phyloP scores from a whole-genome alignment of 2,329 filamentous ascomycete species.

The Botryotinia calthae region DNA sequence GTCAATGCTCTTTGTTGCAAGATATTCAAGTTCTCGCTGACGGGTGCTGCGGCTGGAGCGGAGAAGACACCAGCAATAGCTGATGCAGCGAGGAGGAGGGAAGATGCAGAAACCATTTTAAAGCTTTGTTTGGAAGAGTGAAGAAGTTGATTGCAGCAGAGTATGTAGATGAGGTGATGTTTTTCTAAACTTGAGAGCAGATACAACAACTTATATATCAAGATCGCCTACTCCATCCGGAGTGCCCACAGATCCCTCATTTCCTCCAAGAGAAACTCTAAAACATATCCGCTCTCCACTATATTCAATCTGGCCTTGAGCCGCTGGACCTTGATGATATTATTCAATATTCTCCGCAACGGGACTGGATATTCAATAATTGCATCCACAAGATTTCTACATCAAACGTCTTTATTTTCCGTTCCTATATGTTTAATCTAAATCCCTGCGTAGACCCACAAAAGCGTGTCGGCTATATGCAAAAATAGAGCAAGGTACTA shows the following conservation, averaged over 20 bases:
- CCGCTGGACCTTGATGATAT: neutral
- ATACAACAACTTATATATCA: neutral
- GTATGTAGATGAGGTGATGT: neutral
- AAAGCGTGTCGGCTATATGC: neutral
- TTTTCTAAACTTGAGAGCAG: neutral
- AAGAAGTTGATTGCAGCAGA: neutral
- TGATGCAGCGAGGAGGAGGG: conserved; percentile 17
- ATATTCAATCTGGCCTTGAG: neutral
- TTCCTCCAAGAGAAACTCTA: neutral
- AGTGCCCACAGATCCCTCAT: neutral
- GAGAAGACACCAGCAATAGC: conserved; percentile 16
- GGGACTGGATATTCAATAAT: neutral
- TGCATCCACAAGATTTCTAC: neutral
- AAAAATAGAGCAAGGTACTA: neutral
- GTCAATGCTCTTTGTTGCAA: conserved; percentile 8
- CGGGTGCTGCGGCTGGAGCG: neutral
- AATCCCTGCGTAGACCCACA: neutral
- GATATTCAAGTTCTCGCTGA: conserved; percentile 3
- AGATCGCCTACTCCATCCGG: neutral
- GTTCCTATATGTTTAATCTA: neutral
- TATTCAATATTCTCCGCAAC: neutral
- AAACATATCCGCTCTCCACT: neutral
- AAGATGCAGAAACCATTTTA: conserved; percentile 13
- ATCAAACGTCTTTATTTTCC: neutral
- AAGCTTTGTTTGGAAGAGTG: neutral